Evolutionary conservation across 257 asterid genomes (phyloP), one percentile per base, ranked within the genome.

Genomic region (Salvia splendens): DNA sequence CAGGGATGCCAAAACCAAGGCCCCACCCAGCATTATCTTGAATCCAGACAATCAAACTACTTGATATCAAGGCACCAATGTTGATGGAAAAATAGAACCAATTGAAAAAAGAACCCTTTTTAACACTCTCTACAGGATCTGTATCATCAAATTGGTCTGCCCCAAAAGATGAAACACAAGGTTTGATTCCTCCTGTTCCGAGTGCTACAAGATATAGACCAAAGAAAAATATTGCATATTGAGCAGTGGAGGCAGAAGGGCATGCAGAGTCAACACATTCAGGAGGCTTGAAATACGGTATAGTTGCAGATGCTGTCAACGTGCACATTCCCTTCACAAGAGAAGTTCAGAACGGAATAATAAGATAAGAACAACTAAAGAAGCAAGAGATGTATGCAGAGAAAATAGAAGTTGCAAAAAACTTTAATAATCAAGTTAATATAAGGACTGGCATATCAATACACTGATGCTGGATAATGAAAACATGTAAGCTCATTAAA

Each of bases 21-120:
- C 97, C 99, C 99, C 99, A 94, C 47, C 99, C 96, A 5, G 83
- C 85, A 74, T 94, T 94, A 15, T 94, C 99, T 85, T 94, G 97
- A 81, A 91, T 84, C 95, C 95, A 94, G 63, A 94, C 97, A 5
- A 94, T 91, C 55, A 94, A 81, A 76, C 92, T 91, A 57, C 96
- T 94, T 1, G 99, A 94, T 69, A 91, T 54, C 61, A 94, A 64
- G 70, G 95, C 96, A 66, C 97, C 99, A 32, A 94, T 85, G 60
- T 94, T 94, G 76, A 94, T 80, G 9, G 95, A 91, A 66, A 94
- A 88, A 80, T 93, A 93, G 77, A 84, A 93, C 97, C 99, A 93
- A 70, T 86, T 93, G 81, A 93, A 93, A 72, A 93, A 88, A 61
- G 97, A 93, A 47, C 97, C 99, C 89, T 93, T 93, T 64, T 85